Percentiles rank a stretch among this genome's conserved stretches.
These are phyloP conservation scores for Phytophthora idaei DNA, from an alignment of 352 stramenopile species.

Conservation along the genomic window DNA sequence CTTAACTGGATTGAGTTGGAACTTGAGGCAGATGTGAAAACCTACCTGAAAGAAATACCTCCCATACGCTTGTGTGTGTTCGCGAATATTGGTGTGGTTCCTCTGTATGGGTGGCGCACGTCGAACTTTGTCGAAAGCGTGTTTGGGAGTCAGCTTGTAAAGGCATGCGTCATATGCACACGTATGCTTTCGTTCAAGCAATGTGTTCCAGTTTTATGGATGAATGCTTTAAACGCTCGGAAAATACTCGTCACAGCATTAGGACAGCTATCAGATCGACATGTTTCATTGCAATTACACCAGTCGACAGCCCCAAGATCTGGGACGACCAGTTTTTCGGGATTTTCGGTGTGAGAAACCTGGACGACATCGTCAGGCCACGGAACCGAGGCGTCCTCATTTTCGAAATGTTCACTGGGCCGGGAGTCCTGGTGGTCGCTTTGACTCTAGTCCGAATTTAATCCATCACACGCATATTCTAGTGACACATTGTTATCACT, in stretches of 20 bases:
- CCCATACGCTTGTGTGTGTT: neutral
- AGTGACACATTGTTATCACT: too few species aligned
- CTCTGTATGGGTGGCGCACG: neutral
- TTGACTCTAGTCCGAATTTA: too few species aligned
- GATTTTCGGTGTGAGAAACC: neutral
- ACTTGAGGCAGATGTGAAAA: neutral
- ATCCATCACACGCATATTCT: too few species aligned
- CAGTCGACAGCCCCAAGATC: neutral
- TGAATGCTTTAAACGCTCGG: neutral
- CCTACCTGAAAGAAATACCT: neutral
- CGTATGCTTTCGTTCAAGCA: neutral
- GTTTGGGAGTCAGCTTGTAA: neutral
- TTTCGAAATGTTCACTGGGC: too few species aligned
- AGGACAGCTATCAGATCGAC: neutral
- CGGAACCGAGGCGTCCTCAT: too few species aligned
- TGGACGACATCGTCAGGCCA: neutral
- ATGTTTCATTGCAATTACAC: neutral
- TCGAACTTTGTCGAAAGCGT: neutral
- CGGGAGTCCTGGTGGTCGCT: too few species aligned
- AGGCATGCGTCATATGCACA: neutral
- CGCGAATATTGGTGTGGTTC: neutral
- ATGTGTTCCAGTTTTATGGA: neutral
- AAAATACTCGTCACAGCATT: neutral
- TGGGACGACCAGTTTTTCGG: neutral
- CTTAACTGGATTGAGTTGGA: neutral